Evolutionary conservation across 176 grass and related monocot species (phyloP).

Genomic region (Eleusine indica): DNA sequence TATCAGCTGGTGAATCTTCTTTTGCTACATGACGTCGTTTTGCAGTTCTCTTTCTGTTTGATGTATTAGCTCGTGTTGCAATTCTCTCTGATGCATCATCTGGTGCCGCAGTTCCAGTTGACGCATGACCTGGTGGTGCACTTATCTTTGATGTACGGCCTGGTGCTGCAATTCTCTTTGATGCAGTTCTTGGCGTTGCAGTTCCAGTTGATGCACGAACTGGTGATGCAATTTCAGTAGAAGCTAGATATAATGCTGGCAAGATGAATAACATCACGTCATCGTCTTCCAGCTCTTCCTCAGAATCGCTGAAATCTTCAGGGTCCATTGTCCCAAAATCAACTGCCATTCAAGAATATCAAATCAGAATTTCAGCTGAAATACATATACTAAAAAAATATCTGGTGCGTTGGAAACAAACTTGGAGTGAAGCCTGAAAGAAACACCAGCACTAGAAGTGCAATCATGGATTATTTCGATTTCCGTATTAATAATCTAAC

Average conservation of each 20-base stretch:
- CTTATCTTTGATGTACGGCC: not conserved
- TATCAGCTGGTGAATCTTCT: not conserved
- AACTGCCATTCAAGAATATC: slow-evolving; percentile 2
- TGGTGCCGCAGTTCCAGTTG: not conserved
- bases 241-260: slow-evolving; percentile 42
- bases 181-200: not conserved
- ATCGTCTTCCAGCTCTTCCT: slow-evolving; percentile 38
- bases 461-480: not conserved
- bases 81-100: not conserved
- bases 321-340: slow-evolving; percentile 37
- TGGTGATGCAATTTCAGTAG: not conserved
- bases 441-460: not conserved
- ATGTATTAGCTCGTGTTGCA: not conserved
- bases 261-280: slow-evolving; percentile 54
- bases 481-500: not conserved
- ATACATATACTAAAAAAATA: not conserved
- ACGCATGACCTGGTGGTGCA: not conserved
- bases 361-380: not conserved
- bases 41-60: not conserved
- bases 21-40: not conserved
- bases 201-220: not conserved
- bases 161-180: not conserved
- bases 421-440: not conserved
- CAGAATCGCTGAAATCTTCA: slow-evolving; percentile 35
- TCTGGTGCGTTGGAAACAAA: not conserved